Evolutionary conservation across 768 basidiomycete genomes (phyloP).

Genomic region (Nidularia pulvinata): DNA sequence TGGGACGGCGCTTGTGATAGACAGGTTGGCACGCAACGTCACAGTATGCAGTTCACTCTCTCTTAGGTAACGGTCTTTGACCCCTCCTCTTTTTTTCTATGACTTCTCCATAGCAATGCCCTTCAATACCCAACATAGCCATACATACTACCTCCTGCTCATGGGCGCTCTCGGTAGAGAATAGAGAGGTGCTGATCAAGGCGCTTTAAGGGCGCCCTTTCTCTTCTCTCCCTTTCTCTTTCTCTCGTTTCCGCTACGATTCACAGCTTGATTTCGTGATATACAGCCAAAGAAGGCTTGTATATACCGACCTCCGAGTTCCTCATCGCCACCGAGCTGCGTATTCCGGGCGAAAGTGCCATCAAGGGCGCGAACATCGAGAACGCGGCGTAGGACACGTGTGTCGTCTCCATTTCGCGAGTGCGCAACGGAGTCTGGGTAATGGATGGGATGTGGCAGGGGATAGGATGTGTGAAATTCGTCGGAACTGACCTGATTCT

Average conservation of each 20-base stretch:
- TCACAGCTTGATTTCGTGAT: not conserved
- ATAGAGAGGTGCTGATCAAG: conserved; percentile 48
- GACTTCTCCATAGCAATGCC: too few relatives aligned
- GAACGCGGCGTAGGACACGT: conserved; percentile 89
- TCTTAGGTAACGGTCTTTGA: too few relatives aligned
- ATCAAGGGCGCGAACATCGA: conserved; percentile 92
- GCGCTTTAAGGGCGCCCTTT: conserved; percentile 56
- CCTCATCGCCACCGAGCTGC: conserved; percentile 86
- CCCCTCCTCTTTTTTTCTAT: too few relatives aligned
- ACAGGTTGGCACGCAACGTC: too few relatives aligned
- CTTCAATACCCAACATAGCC: conserved; percentile 7
- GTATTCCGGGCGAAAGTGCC: conserved; percentile 67
- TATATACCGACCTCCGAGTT: conserved; percentile 92
- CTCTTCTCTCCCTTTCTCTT: not conserved
- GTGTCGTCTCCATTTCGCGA: not conserved
- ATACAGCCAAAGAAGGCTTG: conserved; percentile 62
- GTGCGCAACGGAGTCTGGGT: not conserved
- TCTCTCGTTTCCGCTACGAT: not conserved
- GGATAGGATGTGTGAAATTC: conserved; percentile 93
- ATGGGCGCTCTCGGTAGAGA: conserved; percentile 33
- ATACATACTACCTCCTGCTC: conserved; percentile 5
- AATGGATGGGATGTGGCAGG: conserved; percentile 40
- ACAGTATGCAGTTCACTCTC: too few relatives aligned
- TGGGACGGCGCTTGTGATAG: too few relatives aligned
- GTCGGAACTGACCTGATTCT: conserved; percentile 87